phyloP scores from a whole-genome alignment of 768 basidiomycete species.

The Lactifluus rugatus region DNA sequence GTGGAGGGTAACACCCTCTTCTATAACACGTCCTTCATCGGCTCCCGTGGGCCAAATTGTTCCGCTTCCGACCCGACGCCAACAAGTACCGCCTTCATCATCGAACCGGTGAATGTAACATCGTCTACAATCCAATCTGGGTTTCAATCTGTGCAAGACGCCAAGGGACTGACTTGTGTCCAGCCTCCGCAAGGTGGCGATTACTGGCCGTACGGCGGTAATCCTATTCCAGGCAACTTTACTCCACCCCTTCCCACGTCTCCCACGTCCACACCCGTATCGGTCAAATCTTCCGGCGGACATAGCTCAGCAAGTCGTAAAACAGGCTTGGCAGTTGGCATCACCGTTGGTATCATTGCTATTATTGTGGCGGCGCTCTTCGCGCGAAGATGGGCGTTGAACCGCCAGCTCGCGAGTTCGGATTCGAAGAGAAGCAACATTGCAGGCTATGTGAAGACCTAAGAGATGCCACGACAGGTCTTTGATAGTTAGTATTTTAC shows the following conservation, averaged over 20 bases:
- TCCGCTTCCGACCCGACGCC: slow-evolving; percentile 40
- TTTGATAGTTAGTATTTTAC: not conserved
- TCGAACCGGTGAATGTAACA: slow-evolving; percentile 36
- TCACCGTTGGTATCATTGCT: slow-evolving; percentile 37
- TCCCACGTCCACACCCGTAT: slow-evolving; percentile 13
- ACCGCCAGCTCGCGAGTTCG: not conserved
- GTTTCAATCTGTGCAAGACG: slow-evolving; percentile 44
- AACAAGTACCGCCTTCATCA: slow-evolving; percentile 47
- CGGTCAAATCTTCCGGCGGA: slow-evolving; percentile 7
- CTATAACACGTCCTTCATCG: slow-evolving; percentile 71
- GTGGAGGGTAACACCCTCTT: slow-evolving; percentile 49
- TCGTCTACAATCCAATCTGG: slow-evolving; percentile 39
- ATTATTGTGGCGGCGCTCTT: slow-evolving; percentile 36
- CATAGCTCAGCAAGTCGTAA: slow-evolving; percentile 28
- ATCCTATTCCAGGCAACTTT: slow-evolving; percentile 29
- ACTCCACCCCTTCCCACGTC: slow-evolving; percentile 19
- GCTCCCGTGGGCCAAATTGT: slow-evolving; percentile 58
- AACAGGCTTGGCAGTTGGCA: slow-evolving; percentile 43
- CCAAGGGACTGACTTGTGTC: slow-evolving; percentile 54
- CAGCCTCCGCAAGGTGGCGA: slow-evolving; percentile 56
- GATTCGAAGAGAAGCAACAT: not conserved
- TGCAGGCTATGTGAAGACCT: not conserved
- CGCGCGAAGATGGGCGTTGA: slow-evolving; percentile 39
- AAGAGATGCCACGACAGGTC: no score
- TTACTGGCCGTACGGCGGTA: slow-evolving; percentile 62